These are phyloP conservation scores for Phytophthora pluvialis DNA, from an alignment of 352 stramenopile species.

Conservation along the genomic window DNA sequence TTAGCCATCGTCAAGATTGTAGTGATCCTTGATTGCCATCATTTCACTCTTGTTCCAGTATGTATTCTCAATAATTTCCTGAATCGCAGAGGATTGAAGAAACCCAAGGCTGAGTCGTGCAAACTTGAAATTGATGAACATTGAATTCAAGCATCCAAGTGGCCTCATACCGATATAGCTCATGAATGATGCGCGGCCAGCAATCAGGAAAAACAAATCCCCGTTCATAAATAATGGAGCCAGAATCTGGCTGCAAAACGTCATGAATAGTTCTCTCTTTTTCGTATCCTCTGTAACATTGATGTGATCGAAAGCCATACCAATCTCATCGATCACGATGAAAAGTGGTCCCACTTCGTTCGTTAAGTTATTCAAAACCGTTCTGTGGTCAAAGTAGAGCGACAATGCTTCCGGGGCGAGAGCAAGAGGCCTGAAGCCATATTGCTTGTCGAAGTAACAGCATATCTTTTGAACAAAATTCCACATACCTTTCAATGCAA, in stretches of 20 bases:
- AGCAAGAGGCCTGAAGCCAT: background rate
- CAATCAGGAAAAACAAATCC: conserved; percentile 32
- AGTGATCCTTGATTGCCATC: too few species aligned
- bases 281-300: background rate
- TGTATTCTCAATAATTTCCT: too few species aligned
- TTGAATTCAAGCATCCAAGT: too few species aligned
- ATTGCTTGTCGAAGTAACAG: background rate
- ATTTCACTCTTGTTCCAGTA: too few species aligned
- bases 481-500: too few species aligned
- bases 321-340: too few species aligned
- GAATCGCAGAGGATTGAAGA: too few species aligned
- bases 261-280: background rate
- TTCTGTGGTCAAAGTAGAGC: too few species aligned
- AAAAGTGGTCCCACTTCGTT: conserved; percentile 30
- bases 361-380: conserved; percentile 12
- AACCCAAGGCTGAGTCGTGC: too few species aligned
- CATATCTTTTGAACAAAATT: too few species aligned
- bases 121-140: too few species aligned
- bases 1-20: too few species aligned
- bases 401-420: background rate
- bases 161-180: conserved; percentile 14
- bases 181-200: conserved; percentile 17
- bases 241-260: background rate
- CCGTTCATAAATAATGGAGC: background rate
- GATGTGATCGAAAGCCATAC: background rate